These are phyloP conservation scores for Alternaria burnsii DNA, from an alignment of 2,329 filamentous ascomycete species.

Conservation along the genomic window DNA sequence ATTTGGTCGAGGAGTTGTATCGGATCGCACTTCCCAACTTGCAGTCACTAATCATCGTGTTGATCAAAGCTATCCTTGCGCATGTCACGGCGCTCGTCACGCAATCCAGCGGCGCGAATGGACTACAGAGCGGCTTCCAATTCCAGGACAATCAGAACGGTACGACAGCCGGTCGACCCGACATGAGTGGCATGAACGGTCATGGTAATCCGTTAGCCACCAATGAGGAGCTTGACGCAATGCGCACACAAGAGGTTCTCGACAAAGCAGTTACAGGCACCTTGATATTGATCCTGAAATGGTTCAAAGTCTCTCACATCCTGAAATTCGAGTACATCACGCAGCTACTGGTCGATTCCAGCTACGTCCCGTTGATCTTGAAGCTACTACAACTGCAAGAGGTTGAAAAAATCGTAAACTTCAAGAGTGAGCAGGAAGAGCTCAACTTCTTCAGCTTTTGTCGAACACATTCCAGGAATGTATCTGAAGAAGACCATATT, in stretches of 20 bases:
- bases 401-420: constrained; percentile 87
- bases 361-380: constrained; percentile 89
- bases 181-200: constrained; percentile 46
- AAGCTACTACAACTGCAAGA: constrained; percentile 96
- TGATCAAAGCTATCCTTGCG: constrained; percentile 85
- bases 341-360: constrained; percentile 91
- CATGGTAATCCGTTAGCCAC: constrained; percentile 40
- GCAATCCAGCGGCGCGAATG: constrained; percentile 61
- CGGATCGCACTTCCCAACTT: constrained; percentile 80
- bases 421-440: constrained; percentile 81
- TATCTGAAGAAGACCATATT: constrained; percentile 38
- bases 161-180: constrained; percentile 37
- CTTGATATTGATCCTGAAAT: constrained; percentile 87
- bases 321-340: constrained; percentile 96
- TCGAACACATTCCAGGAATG: constrained; percentile 73
- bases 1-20: constrained; percentile 84
- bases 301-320: constrained; percentile 94
- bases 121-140: constrained; percentile 58
- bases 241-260: constrained; percentile 84
- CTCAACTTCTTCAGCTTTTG: constrained; percentile 94
- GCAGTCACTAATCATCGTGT: constrained; percentile 90
- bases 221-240: constrained; percentile 80
- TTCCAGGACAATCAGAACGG: constrained; percentile 55
- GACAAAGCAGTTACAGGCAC: constrained; percentile 92
- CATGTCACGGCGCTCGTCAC: constrained; percentile 87